A percentile compares a stretch with the other conserved stretches of the same genome.
phyloP scores from a whole-genome alignment of 1,284 basidiomycete species.

The Irpex rosettiformis region DNA sequence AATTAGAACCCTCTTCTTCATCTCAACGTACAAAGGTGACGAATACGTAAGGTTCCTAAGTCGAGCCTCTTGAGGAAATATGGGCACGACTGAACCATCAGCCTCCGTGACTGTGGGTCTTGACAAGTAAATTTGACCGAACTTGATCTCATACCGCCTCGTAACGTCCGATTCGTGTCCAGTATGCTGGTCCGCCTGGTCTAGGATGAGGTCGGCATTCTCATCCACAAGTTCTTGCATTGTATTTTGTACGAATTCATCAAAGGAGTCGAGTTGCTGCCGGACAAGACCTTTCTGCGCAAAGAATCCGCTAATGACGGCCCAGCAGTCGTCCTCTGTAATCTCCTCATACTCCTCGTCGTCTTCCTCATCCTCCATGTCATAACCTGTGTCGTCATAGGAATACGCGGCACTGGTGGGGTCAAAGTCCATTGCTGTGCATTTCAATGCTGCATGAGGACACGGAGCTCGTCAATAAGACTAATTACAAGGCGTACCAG shows the following conservation, averaged over 20 bases:
- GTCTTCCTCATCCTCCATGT: slow-evolving; percentile 51
- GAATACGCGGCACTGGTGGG: slow-evolving; percentile 47
- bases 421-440: slow-evolving; percentile 23
- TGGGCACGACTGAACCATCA: slow-evolving; percentile 89
- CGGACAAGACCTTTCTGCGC: slow-evolving; percentile 96
- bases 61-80: slow-evolving; percentile 98
- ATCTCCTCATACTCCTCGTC: slow-evolving; percentile 74
- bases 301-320: slow-evolving; percentile 94
- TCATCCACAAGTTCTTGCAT: slow-evolving; percentile 99
- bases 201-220: slow-evolving; percentile 88
- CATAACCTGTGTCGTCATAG: slow-evolving; percentile 57
- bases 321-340: slow-evolving; percentile 94
- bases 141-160: slow-evolving; percentile 95
- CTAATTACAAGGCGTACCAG: slow-evolving; percentile 7
- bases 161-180: slow-evolving; percentile 77
- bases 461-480: neutral
- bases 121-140: slow-evolving; percentile 97
- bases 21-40: slow-evolving; percentile 94
- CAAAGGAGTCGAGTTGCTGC: slow-evolving; percentile 97
- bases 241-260: slow-evolving; percentile 99
- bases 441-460: neutral
- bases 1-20: slow-evolving; percentile 82
- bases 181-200: slow-evolving; percentile 95
- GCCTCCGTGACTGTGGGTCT: slow-evolving; percentile 93
- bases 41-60: slow-evolving; percentile 95